Percentiles rank a stretch among this genome's conserved stretches.
Evolutionary conservation across 208 protist genomes (phyloP).

Genomic region (Histomonas meleagridis): DNA sequence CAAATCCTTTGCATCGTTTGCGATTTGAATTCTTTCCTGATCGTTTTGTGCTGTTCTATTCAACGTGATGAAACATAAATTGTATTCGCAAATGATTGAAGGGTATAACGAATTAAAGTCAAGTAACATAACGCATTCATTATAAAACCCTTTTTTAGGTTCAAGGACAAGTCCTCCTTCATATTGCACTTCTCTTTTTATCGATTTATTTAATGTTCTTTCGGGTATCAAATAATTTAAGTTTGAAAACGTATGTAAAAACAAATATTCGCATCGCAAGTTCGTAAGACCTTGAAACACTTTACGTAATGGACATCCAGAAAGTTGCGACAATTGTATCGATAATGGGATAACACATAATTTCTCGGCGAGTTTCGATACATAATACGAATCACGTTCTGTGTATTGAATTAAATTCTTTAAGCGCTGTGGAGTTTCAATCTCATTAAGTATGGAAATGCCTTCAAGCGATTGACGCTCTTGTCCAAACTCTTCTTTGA

Average conservation of each 20-base stretch:
- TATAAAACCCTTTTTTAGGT: constrained; percentile 85
- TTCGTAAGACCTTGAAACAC: neutral
- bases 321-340: neutral
- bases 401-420: no score
- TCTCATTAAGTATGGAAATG: no score
- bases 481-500: neutral
- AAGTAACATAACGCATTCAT: constrained; percentile 91
- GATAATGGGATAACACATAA: neutral
- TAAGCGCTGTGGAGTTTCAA: no score
- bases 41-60: neutral
- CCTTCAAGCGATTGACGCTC: neutral
- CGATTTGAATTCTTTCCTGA: neutral
- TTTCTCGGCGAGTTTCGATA: neutral
- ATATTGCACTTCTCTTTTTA: constrained; percentile 50
- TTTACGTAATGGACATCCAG: neutral
- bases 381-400: no score
- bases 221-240: neutral
- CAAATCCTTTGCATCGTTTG: neutral
- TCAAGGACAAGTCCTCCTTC: constrained; percentile 67
- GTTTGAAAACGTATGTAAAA: neutral
- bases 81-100: constrained; percentile 98
- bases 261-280: neutral
- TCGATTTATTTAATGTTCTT: neutral
- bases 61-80: constrained; percentile 99
- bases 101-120: constrained; percentile 99